These are phyloP conservation scores for Pterocarpus santalinus DNA, from an alignment of 306 rosid species.

Conservation along the genomic window DNA sequence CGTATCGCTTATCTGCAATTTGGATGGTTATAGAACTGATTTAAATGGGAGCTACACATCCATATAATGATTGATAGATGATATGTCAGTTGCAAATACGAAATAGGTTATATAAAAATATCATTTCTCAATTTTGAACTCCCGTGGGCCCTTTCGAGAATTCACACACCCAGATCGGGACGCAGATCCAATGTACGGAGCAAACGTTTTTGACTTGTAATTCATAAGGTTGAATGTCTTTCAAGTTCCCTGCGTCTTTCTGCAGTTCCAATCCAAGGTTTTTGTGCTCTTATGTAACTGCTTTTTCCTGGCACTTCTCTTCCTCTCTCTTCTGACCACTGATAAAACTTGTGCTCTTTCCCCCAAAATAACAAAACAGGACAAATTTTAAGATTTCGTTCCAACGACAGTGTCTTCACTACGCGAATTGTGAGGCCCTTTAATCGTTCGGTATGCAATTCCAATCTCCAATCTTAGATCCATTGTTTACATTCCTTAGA, in stretches of 20 bases:
- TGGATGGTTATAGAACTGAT: too few relatives aligned
- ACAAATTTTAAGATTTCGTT: slow-evolving; percentile 9
- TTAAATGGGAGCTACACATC: too few relatives aligned
- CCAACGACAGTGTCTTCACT: neutral
- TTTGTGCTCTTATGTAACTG: neutral
- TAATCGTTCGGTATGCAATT: slow-evolving; percentile 6
- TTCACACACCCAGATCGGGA: neutral
- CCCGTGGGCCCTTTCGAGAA: neutral
- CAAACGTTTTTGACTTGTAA: slow-evolving; percentile 27
- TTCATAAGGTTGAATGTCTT: neutral
- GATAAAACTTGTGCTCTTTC: neutral
- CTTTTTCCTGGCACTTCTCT: neutral
- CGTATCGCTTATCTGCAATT: too few relatives aligned
- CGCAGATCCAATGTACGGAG: neutral
- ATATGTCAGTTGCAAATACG: too few relatives aligned
- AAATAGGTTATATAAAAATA: too few relatives aligned
- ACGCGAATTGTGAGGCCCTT: neutral
- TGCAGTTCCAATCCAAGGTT: neutral
- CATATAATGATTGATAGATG: too few relatives aligned
- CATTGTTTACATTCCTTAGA: slow-evolving; percentile 31
- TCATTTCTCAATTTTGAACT: too few relatives aligned
- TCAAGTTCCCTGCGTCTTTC: neutral
- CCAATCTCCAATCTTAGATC: slow-evolving; percentile 37
- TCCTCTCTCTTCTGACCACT: slow-evolving; percentile 27
- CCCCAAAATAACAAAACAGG: neutral